phyloP scores from a whole-genome alignment of 2,329 filamentous ascomycete species.

The Colletotrichum tamarilloi region DNA sequence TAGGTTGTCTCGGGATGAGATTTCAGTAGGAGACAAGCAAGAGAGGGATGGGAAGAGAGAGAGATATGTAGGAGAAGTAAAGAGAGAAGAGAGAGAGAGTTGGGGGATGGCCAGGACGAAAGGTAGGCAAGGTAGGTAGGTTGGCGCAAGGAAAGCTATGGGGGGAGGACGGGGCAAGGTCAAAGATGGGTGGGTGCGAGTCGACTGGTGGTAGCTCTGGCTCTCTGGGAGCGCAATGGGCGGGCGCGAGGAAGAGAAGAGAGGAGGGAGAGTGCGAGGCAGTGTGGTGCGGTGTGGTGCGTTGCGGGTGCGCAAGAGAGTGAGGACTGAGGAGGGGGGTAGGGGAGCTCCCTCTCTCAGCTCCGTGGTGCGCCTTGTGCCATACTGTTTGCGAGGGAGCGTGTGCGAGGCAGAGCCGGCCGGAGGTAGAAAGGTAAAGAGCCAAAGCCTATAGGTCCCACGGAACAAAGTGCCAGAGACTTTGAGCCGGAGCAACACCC shows the following conservation, averaged over 20 bases:
- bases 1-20: background rate
- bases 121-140: conserved; percentile 32
- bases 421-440: background rate
- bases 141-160: conserved; percentile 34
- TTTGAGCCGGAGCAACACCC: conserved; percentile 23
- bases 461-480: conserved; percentile 15
- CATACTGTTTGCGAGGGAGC: conserved; percentile 31
- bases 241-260: conserved; percentile 22
- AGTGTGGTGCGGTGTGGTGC: conserved; percentile 14
- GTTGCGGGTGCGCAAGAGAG: conserved; percentile 19
- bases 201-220: conserved; percentile 21
- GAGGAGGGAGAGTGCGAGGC: conserved; percentile 25
- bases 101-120: conserved; percentile 32
- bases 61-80: conserved; percentile 27
- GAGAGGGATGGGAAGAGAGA: conserved; percentile 21
- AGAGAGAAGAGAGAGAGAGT: conserved; percentile 20
- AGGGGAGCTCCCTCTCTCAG: conserved; percentile 31
- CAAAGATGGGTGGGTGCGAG: conserved; percentile 34
- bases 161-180: conserved; percentile 28
- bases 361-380: conserved; percentile 21
- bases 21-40: background rate
- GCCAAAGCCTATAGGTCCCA: background rate
- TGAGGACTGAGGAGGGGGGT: background rate
- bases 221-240: conserved; percentile 6
- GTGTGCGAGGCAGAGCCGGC: conserved; percentile 20